Evolutionary conservation across 1,139 yeast species (phyloP), one percentile per base, ranked within the genome.

Genomic region (Suhomyces bokatorum): DNA sequence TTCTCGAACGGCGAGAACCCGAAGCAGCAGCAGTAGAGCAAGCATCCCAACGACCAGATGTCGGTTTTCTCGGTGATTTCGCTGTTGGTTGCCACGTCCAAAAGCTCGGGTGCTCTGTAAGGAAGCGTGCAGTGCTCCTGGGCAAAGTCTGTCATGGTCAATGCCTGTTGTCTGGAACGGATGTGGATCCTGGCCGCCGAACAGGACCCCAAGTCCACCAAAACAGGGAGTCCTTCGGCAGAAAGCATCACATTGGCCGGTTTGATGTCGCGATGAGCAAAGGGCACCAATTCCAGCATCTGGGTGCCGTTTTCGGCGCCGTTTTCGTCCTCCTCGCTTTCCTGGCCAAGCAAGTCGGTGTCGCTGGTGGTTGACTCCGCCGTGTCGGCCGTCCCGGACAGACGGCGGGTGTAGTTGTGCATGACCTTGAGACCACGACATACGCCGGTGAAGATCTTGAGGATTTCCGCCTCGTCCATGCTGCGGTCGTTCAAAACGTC

Each of bases 31-130:
- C 91, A 80, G 64, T 86, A 91, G 20, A 89, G 60, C 1, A 89
- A 71, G 59, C 97, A 89, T 0, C 98, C 98, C 29, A 90, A 64
- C 6, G 95, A 85, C 98, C 98, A 91, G 15, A 91, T 80, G 59
- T 91, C 98, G 5, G 87, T 83, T 44, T 79, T 77, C 58, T 87
- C 96, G 47, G 84, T 82, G 37, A 91, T 73, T 4, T 66, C 64
- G 12, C 78, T 63, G 39, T 84, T 83, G 0, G 88, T 79, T 41
- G 80, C 81, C 41, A 89, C 87, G 55, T 88, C 95, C 47, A 90
- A 70, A 37, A 91, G 70, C 59, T 91, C 98, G 0, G 98, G 98
- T 0, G 97, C 96, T 32, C 96, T 69, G 62, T 86, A 91, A 0
- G 95, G 93, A 47, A 88, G 68, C 1, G 96, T 87, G 58, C 96